phyloP scores from a whole-genome alignment of 305 asterid species.

The Fraxinus baroniana region DNA sequence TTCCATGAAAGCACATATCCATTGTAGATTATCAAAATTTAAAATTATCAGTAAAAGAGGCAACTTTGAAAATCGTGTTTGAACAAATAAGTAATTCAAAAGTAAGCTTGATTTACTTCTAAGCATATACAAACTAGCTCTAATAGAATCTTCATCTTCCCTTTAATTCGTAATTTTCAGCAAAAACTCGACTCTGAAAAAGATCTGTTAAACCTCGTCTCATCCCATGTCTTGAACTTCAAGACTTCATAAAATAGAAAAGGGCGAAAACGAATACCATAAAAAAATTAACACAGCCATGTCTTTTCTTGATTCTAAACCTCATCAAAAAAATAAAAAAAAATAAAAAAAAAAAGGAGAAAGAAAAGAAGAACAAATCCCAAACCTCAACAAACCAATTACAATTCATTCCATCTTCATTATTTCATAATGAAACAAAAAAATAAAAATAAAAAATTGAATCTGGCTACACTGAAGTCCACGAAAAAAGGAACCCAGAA shows the following conservation, averaged over 20 bases:
- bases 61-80: neutral
- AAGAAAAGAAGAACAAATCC: neutral
- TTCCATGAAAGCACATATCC: slow-evolving; percentile 9
- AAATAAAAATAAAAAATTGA: neutral
- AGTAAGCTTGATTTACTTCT: neutral
- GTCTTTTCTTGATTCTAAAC: neutral
- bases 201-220: neutral
- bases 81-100: neutral
- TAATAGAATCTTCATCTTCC: neutral
- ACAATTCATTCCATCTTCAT: slow-evolving; percentile 17
- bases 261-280: neutral
- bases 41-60: neutral
- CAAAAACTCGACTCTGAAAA: neutral
- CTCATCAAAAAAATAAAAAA: neutral
- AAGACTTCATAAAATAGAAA: neutral
- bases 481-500: neutral
- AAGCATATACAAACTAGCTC: neutral
- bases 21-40: neutral
- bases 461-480: neutral
- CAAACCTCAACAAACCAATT: slow-evolving; percentile 10
- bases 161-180: neutral
- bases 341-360: neutral
- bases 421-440: neutral
- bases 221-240: neutral
- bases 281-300: neutral